Base-by-base conservation (phyloP, 1,284 basidiomycete species). In the Pseudozyma sp. region DNA sequence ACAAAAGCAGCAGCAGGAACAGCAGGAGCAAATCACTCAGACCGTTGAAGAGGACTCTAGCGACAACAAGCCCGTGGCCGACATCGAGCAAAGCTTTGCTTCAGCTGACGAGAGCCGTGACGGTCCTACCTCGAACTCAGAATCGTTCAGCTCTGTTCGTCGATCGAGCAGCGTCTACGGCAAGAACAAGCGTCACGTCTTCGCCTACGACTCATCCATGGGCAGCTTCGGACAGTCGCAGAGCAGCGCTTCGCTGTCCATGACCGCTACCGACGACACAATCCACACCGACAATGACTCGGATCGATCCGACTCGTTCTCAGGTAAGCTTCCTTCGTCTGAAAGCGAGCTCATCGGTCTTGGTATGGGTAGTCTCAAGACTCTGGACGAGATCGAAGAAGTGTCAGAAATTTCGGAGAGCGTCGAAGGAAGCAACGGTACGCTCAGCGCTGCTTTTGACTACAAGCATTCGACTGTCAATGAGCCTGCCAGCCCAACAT, bases 171-270 rank as follows among this genome's bases (percentile, higher is more conserved):
- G 61, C 39, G 50, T 71, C 36, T 44, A 59, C 31, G 77, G 71
- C 59, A 77, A 76, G 70, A 79, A 77, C 61, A 79, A 77, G 56
- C 73, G 75, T 16, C 80, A 82, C 45, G 72, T 82, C 16, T 82
- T 82, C 52, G 80, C 80, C 42, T 82, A 82, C 62, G 80, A 82
- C 59, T 75, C 70, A 25, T 76, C 72, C 55, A 80, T 80, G 76
- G 78, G 77, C 40, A 74, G 70, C 51, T 71, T 74, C n/a, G 74
- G 70, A 3, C 77, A 78, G 52, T 71, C 70, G 35, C 76, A 76
- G 53, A 73, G 73, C 66, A 76, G 64, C 42, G 62, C 65, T 14
- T 75, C 70, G 51, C 56, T 78, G 5, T 68, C 69, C 36, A 71
- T 76, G 67, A 70, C 56, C 1, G 50, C 54, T 31, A 74, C 71